Evolutionary conservation across 345 rosid genomes (phyloP).

Genomic region (Hibiscus mutabilis): DNA sequence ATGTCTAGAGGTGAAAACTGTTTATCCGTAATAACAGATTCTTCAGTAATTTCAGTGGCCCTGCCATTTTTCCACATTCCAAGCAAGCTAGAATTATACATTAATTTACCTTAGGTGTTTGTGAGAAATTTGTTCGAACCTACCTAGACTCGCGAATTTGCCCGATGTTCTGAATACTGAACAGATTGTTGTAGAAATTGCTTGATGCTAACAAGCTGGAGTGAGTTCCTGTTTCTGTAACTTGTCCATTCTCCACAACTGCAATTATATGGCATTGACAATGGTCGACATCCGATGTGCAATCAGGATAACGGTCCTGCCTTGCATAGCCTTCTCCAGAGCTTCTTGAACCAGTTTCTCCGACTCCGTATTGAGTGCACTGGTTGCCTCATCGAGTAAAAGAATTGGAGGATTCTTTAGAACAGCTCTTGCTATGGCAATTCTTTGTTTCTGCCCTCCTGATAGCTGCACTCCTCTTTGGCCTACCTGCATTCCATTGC

Average conservation of each 20-base stretch:
- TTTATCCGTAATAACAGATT: slow-evolving; percentile 7
- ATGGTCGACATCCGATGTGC: slow-evolving; percentile 63
- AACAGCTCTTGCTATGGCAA: slow-evolving; percentile 61
- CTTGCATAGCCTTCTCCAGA: slow-evolving; percentile 52
- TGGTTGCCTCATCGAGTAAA: slow-evolving; percentile 66
- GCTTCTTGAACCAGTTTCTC: slow-evolving; percentile 58
- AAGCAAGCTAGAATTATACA: neutral
- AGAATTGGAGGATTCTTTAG: slow-evolving; percentile 61
- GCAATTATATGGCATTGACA: slow-evolving; percentile 46
- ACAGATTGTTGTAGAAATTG: slow-evolving; percentile 33
- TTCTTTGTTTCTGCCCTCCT: slow-evolving; percentile 66
- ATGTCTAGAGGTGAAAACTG: slow-evolving; percentile 6
- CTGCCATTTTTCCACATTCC: slow-evolving; percentile 17
- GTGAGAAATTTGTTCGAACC: slow-evolving; percentile 2
- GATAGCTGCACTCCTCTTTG: slow-evolving; percentile 62
- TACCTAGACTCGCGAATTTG: slow-evolving; percentile 31
- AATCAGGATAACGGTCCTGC: slow-evolving; percentile 52
- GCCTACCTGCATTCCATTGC: slow-evolving; percentile 38
- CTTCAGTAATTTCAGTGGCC: slow-evolving; percentile 11
- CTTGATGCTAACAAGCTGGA: slow-evolving; percentile 38
- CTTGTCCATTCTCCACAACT: slow-evolving; percentile 48
- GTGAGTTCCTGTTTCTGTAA: slow-evolving; percentile 53
- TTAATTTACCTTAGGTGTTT: neutral
- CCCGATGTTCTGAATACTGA: slow-evolving; percentile 40
- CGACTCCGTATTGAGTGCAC: slow-evolving; percentile 61